A percentile compares a stretch with the other conserved stretches of the same genome.
Evolutionary conservation across 1,139 yeast species (phyloP).

Genomic region (Candida tetrigidarum): DNA sequence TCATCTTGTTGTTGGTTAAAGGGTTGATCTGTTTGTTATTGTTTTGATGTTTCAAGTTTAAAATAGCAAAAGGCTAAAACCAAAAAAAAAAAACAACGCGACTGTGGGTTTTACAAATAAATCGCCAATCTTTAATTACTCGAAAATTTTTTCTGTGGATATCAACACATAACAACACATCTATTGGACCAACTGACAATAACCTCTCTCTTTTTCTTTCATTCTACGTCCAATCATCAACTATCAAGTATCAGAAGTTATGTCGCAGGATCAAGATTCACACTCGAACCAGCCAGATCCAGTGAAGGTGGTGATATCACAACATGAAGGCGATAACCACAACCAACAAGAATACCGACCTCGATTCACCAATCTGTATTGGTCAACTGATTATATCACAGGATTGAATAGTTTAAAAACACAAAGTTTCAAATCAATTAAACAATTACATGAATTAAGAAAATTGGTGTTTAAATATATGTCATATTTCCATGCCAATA

Average conservation of each 20-base stretch:
- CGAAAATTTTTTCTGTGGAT: neutral
- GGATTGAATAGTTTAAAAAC: constrained; percentile 37
- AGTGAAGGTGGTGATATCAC: neutral
- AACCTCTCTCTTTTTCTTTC: too few relatives aligned
- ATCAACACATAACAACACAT: neutral
- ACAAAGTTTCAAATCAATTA: constrained; percentile 38
- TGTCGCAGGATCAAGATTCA: constrained; percentile 1
- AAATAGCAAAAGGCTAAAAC: too few relatives aligned
- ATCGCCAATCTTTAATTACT: neutral
- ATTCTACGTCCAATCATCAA: too few relatives aligned
- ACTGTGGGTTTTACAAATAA: neutral
- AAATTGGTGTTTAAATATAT: constrained; percentile 43
- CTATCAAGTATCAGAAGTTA: neutral
- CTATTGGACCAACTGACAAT: neutral
- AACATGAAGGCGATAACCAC: neutral
- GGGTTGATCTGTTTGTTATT: neutral
- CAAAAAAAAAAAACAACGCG: constrained; percentile 3
- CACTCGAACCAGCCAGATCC: neutral
- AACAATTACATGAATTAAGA: constrained; percentile 47
- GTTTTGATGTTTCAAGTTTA: neutral
- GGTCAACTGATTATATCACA: constrained; percentile 48
- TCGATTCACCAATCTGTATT: constrained; percentile 37
- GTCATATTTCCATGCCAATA: constrained; percentile 41
- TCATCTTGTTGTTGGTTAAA: constrained; percentile 5
- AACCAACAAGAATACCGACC: too few relatives aligned